Evolutionary conservation across 2,329 filamentous ascomycete genomes (phyloP), one percentile per base, ranked within the genome.

Genomic region (Sporothrix euskadiensis): DNA sequence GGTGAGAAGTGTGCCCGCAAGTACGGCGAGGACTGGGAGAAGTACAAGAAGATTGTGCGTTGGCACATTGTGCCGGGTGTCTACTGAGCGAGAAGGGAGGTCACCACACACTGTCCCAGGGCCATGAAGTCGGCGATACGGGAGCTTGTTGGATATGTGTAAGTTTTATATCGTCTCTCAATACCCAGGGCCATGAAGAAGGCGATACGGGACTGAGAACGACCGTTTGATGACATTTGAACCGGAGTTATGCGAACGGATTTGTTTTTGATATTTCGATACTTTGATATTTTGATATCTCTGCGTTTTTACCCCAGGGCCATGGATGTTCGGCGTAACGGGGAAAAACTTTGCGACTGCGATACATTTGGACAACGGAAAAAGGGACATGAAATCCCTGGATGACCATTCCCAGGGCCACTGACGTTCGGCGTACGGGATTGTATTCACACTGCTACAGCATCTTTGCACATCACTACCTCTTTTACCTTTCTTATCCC

Each of bases 11-110:
- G 95, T 82, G 86, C 88, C 76, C 88, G 88, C 80, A 98, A 98
- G 86, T 98, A 98, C 79, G 94, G 94, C 35, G 90, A 90, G 77
- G 94, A 98, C 80, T 98, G 95, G 94, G 89, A 94, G 76, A 88
- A 89, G 83, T 98, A 98, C 83, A 94, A 92, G 82, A 89, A 90
- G 82, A 87, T 90, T 80, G 95, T 98, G 61, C 89, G 87, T 74
- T 97, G 88, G 82, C 88, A 91, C 79, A 97, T 98, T 77, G 83
- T 98, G 56, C 95, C 95, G 6, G 92, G 92, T 49, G 84, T 98
- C 22, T 98, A 98, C 83, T 98, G 81, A 73, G 8, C 22, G 6
- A 35, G 26, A 26, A 2, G 26, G 26, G 35, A 35, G 35, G 44
- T 4, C 14, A 49, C 12, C 44, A 4, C 41, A 9, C 41, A 56